A percentile compares a stretch with the other conserved stretches of the same genome.
phyloP scores from a whole-genome alignment of 1,284 basidiomycete genomes.

The Malassezia pachydermatis region DNA sequence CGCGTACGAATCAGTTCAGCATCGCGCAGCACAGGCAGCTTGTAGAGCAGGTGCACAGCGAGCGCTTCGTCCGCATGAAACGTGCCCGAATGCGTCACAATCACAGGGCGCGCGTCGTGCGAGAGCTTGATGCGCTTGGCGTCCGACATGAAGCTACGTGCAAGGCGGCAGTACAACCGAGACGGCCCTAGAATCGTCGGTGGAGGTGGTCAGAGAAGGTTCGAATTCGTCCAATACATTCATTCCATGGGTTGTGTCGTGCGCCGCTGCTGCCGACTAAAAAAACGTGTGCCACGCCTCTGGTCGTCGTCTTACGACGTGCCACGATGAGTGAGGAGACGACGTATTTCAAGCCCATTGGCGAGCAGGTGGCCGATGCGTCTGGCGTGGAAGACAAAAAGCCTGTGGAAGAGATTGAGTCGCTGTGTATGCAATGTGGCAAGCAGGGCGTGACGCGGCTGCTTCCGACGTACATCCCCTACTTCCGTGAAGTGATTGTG shows the following conservation, averaged over 20 bases:
- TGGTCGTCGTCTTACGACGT: not conserved
- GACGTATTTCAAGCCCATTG: slow-evolving; percentile 14
- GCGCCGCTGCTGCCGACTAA: slow-evolving; percentile 4
- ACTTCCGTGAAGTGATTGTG: slow-evolving; percentile 88
- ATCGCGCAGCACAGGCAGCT: slow-evolving; percentile 64
- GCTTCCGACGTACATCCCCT: slow-evolving; percentile 88
- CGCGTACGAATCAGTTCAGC: slow-evolving; percentile 53
- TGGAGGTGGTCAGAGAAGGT: too few species aligned
- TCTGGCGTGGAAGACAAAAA: slow-evolving; percentile 21
- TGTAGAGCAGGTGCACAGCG: slow-evolving; percentile 78
- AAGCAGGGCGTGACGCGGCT: slow-evolving; percentile 86
- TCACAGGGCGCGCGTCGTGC: slow-evolving; percentile 7
- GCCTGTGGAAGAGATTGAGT: slow-evolving; percentile 57
- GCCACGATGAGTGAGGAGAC: slow-evolving; percentile 11
- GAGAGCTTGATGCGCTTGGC: slow-evolving; percentile 15
- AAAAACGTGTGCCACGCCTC: not conserved
- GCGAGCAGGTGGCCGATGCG: slow-evolving; percentile 7
- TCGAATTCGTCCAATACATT: too few species aligned
- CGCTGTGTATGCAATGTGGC: slow-evolving; percentile 85
- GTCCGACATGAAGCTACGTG: too few species aligned
- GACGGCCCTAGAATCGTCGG: not conserved
- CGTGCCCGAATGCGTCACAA: slow-evolving; percentile 74
- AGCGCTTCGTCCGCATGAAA: slow-evolving; percentile 95
- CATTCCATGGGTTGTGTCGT: too few species aligned
- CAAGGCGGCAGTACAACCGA: too few species aligned